phyloP scores from a whole-genome alignment of 306 rosid species.

The Dalbergia oliveri region DNA sequence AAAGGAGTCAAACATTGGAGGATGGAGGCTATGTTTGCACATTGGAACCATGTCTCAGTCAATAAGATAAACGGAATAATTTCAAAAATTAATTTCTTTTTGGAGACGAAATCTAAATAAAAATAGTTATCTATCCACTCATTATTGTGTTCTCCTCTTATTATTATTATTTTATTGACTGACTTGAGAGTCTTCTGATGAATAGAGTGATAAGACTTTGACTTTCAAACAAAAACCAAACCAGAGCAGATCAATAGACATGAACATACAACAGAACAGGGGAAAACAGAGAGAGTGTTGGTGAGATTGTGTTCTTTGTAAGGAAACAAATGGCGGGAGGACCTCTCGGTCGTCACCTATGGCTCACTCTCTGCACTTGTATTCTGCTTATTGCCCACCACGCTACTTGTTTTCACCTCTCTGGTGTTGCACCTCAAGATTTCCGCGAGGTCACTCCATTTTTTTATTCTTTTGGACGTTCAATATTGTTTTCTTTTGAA shows the following conservation, averaged over 20 bases:
- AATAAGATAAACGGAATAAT: neutral
- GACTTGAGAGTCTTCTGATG: neutral
- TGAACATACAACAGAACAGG: conserved; percentile 11
- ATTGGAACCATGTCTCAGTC: neutral
- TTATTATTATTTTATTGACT: too few species aligned
- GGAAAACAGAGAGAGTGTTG: conserved; percentile 19
- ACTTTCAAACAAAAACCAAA: too few species aligned
- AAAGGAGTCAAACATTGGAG: neutral
- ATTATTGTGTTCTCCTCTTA: too few species aligned
- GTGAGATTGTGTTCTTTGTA: conserved; percentile 5
- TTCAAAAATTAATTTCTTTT: neutral
- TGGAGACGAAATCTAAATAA: neutral
- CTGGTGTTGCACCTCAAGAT: conserved; percentile 87
- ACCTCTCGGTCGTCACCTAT: conserved; percentile 64
- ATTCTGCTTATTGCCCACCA: conserved; percentile 55
- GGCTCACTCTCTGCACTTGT: conserved; percentile 60
- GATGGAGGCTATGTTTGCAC: neutral
- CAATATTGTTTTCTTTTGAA: conserved; percentile 6
- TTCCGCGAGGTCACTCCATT: conserved; percentile 49
- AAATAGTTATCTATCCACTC: neutral
- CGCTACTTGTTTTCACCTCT: conserved; percentile 73
- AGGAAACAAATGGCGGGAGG: conserved; percentile 26
- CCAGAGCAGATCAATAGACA: neutral
- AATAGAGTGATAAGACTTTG: neutral
- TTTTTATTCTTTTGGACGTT: neutral